Base-by-base conservation (phyloP, 73 alveolate species). In the Symbiodinium pilosum region DNA sequence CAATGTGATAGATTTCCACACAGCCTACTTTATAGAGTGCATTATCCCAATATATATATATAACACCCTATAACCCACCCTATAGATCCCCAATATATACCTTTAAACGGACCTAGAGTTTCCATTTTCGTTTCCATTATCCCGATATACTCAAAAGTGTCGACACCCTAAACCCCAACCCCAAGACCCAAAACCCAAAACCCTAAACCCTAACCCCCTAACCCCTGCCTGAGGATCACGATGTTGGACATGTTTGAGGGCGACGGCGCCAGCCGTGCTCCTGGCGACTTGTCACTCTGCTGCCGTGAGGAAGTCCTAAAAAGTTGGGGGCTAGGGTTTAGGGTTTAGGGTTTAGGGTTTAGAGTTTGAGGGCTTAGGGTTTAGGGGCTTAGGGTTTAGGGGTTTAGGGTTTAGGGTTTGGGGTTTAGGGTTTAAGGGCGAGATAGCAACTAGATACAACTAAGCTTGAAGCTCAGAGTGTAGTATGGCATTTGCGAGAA, bases 241-340 rank as follows among this genome's bases (percentile, higher is more conserved):
- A 69, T 73, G 98, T 38, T 92, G 91, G 91, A 92, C 98, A 92
- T 92, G 98, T 92, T 92, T 83, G 98, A 92, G 83, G 98, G 91
- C 59, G 98, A 92, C 41, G 98, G 91, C 24, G 88, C 98, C 21
- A 92, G 47, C 75, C 89, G 98, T 0, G 98, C 91, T 3, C 98
- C 98, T 5, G 98, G 98, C 4, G 98, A 92, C 75, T 39, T 92
- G 88, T 42, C 4, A 4, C 91, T 54, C 34, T 54, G 71, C 26
- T 54, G 71, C n/a, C 16, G 26, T 2, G 26, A 21, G 26, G 71
- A 21, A 0, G 16, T 12, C 26, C 30, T 54, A 4, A 3, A 21
- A 30, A 1, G 16, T 54, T 21, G 71, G n/a, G 26, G 26, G 71
- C 26, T 30, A 54, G 68, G 4, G 68, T 2, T 51, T 24, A 51